A percentile compares a stretch with the other conserved stretches of the same genome.
These are phyloP conservation scores for Chlamydomonas sp. DNA, from an alignment of 139 green algal genomes.

Conservation along the genomic window DNA sequence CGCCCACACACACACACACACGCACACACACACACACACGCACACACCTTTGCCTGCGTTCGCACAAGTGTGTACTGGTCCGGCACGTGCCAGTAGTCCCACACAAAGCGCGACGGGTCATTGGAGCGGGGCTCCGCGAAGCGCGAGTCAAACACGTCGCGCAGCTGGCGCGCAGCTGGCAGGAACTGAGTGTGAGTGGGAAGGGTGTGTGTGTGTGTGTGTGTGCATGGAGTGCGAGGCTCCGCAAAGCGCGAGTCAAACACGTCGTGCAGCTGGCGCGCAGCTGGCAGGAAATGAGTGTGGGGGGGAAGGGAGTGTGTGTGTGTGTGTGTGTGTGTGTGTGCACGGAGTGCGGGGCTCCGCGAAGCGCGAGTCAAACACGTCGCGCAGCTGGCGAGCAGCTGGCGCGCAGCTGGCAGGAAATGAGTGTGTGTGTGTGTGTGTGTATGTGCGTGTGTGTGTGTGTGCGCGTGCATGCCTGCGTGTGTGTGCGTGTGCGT, in stretches of 20 bases:
- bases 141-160: conserved; percentile 37
- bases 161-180: conserved; percentile 17
- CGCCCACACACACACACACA: no score
- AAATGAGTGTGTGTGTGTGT: no score
- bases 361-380: conserved; percentile 41
- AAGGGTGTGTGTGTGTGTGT: no score
- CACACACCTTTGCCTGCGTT: no score
- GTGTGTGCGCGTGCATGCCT: no score
- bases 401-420: conserved; percentile 8
- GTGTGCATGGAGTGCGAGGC: no score
- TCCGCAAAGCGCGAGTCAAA: conserved; percentile 42
- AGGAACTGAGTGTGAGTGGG: no score
- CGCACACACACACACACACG: no score
- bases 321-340: no score
- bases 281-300: conserved; percentile 29
- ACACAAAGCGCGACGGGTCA: conserved; percentile 55
- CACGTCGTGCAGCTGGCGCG: conserved; percentile 24
- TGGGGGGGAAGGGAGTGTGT: no score
- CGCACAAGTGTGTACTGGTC: conserved; percentile 71
- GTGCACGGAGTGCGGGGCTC: conserved; percentile 47
- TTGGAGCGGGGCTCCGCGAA: conserved; percentile 43
- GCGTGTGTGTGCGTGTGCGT: no score
- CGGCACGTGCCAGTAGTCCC: conserved; percentile 47
- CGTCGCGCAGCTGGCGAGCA: conserved; percentile 30
- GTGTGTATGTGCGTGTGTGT: no score